Conservation (phyloP, 2,329 filamentous ascomycete species). For the Penicillium rolfsii region DNA sequence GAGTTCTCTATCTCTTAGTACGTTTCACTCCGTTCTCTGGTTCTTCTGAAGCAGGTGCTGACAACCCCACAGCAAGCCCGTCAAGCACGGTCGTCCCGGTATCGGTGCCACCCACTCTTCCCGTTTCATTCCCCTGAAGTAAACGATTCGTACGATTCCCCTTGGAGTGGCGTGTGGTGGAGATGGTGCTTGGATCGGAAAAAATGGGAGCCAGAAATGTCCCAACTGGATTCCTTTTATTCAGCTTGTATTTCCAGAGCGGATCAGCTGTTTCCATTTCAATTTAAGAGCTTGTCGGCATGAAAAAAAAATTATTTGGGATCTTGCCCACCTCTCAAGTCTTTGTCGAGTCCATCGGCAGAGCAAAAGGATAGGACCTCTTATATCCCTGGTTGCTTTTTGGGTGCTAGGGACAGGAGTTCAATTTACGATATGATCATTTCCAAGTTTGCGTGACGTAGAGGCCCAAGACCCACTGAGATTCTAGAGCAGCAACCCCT, state of each 20-base stretch:
- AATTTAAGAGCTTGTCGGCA: slow-evolving; percentile 47
- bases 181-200: slow-evolving; percentile 42
- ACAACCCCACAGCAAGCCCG: slow-evolving; percentile 78
- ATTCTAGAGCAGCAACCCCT: not conserved
- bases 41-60: slow-evolving; percentile 43
- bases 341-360: slow-evolving; percentile 50
- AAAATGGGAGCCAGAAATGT: slow-evolving; percentile 36
- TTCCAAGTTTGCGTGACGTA: slow-evolving; percentile 12
- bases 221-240: slow-evolving; percentile 41
- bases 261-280: slow-evolving; percentile 46
- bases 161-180: slow-evolving; percentile 44
- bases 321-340: slow-evolving; percentile 32
- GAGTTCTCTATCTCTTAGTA: slow-evolving; percentile 99
- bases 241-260: slow-evolving; percentile 45
- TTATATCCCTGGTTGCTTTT: slow-evolving; percentile 18
- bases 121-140: slow-evolving; percentile 99
- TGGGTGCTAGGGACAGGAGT: slow-evolving; percentile 40
- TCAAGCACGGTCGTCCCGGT: slow-evolving; percentile 99
- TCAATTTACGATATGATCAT: slow-evolving; percentile 38
- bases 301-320: slow-evolving; percentile 30
- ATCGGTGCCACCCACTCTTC: slow-evolving; percentile 99
- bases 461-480: not conserved
- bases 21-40: slow-evolving; percentile 48
- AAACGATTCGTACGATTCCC: slow-evolving; percentile 56
- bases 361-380: slow-evolving; percentile 33